These are phyloP conservation scores for Lentinula detonsa DNA, from an alignment of 768 basidiomycete genomes.

Conservation along the genomic window DNA sequence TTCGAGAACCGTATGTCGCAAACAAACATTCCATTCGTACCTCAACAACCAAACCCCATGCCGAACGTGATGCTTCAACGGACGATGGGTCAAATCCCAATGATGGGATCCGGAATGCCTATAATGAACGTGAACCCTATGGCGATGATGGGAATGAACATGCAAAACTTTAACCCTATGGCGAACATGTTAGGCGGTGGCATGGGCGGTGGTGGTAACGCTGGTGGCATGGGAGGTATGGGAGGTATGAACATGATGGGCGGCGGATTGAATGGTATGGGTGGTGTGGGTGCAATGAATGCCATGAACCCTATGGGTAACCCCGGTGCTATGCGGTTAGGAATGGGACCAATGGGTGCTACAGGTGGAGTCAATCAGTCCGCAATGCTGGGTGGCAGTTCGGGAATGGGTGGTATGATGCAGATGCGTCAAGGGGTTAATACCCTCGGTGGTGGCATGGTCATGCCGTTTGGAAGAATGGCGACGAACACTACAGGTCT, in stretches of 20 bases:
- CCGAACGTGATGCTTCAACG: slow-evolving; percentile 44
- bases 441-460: slow-evolving; percentile 16
- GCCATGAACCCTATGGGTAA: slow-evolving; percentile 28
- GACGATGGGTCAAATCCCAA: slow-evolving; percentile 37
- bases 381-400: slow-evolving; percentile 10
- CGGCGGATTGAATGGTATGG: slow-evolving; percentile 12
- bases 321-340: slow-evolving; percentile 29
- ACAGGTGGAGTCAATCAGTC: slow-evolving; percentile 11
- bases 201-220: slow-evolving; percentile 11
- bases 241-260: slow-evolving; percentile 24
- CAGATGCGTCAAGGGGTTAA: slow-evolving; percentile 17
- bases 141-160: slow-evolving; percentile 45
- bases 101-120: slow-evolving; percentile 30
- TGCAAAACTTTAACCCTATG: slow-evolving; percentile 26
- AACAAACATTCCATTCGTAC: slow-evolving; percentile 23
- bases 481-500: slow-evolving; percentile 30
- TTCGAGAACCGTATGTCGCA: slow-evolving; percentile 30
- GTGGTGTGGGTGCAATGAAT: slow-evolving; percentile 15
- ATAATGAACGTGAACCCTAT: slow-evolving; percentile 44
- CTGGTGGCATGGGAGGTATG: slow-evolving; percentile 13
- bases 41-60: slow-evolving; percentile 33
- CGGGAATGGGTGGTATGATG: slow-evolving; percentile 5
- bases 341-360: slow-evolving; percentile 25
- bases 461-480: slow-evolving; percentile 30
- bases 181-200: slow-evolving; percentile 21